Base-by-base conservation (phyloP, 257 asterid species). In the Coffea eugenioides region DNA sequence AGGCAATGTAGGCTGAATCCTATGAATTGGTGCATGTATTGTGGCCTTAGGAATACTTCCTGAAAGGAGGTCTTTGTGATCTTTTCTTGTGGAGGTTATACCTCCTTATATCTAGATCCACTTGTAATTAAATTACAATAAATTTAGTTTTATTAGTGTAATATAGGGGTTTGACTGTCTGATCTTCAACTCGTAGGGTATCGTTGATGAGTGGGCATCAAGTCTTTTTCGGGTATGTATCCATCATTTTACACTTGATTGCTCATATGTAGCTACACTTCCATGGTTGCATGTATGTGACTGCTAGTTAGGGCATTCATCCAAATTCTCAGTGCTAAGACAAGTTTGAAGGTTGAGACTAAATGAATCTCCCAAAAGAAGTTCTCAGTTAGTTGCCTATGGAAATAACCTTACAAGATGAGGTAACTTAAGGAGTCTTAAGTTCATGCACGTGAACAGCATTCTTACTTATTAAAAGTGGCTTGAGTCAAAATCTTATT, bases 161-260 rank as follows among this genome's bases (percentile, higher is more conserved):
- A 27, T 54, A 6, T 27, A 41, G 45, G 51, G 12, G 41, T 51
- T 81, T 69, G 16, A 74, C 66, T 34, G 11, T 79, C 46, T 80
- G 83, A 43, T 84, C 78, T 74, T 79, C 80, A 51, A 79, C 82
- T 77, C 86, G 85, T 92, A 93, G 97, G 92, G 96, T 39, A 87
- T 95, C 77, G 91, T 95, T 41, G 99, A 95, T 82, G 99, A 95
- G 88, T 95, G 99, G 99, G 99, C 99, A 69, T 86, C 98, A 75
- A 95, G 98, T 84, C 99, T 95, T 88, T 95, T 95, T 84, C 97
- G 94, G 97, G 99, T 93, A 93, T 68, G 84, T 76, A 79, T 62
- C 75, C n/a, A 77, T 88, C 80, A 84, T 77, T 84, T 61, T 77
- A 59, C 71, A 46, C 51, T 46, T 46, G 51, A 9, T 46, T 46